Conservation (phyloP, 140 eudicot species). For the Ambrosia hybrid region DNA sequence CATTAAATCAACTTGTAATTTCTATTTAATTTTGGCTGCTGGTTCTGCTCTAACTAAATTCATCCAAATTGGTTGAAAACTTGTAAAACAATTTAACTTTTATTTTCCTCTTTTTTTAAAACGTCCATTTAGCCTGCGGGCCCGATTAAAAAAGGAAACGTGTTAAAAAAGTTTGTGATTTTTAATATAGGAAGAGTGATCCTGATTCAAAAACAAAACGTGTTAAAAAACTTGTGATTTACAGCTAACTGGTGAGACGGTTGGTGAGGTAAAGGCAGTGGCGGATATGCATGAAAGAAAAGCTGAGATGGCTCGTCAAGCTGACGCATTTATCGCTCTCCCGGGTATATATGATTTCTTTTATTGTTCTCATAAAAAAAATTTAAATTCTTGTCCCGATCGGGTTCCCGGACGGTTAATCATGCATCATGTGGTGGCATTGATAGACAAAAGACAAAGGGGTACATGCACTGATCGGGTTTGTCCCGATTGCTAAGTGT, state of each 20-base stretch:
- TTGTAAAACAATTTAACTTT: neutral
- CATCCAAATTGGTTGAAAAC: constrained; percentile 15
- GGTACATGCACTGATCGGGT: no score
- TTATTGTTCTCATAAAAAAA: neutral
- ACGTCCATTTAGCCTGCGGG: no score
- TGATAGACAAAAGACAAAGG: no score
- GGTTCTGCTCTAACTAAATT: constrained; percentile 26
- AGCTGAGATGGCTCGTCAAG: constrained; percentile 98
- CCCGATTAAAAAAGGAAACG: no score
- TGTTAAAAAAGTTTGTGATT: no score
- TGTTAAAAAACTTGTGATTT: neutral
- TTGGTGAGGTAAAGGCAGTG: constrained; percentile 89
- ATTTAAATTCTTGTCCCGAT: no score
- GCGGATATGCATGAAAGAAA: constrained; percentile 96
- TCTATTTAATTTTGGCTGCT: constrained; percentile 25
- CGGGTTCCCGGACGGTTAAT: no score
- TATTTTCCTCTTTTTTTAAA: no score
- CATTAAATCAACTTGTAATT: constrained; percentile 16
- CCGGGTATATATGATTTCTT: constrained; percentile 59
- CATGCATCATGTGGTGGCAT: no score
- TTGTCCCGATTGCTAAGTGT: no score
- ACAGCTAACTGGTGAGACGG: constrained; percentile 79
- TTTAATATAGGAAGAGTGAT: no score
- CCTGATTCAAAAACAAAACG: no score
- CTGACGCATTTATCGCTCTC: constrained; percentile 99